phyloP scores from a whole-genome alignment of 2,329 filamentous ascomycete species.

The Aspergillus melleus region DNA sequence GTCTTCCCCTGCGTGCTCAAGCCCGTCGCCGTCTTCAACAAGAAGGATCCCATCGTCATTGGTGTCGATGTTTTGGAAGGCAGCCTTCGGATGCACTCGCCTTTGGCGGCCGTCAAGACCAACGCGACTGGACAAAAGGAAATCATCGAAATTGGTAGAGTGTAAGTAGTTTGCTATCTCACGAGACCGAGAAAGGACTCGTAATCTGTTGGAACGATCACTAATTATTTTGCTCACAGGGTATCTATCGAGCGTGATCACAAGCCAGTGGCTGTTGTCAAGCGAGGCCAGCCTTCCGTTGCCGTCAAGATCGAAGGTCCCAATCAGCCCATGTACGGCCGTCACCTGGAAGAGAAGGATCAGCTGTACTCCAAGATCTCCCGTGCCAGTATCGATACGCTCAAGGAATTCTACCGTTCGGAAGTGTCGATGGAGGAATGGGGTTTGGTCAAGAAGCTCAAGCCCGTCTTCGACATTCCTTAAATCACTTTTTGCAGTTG shows the following conservation, averaged over 20 bases:
- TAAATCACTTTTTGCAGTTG: not conserved
- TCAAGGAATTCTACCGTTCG: constrained; percentile 91
- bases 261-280: constrained; percentile 88
- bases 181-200: too few relatives aligned
- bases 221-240: constrained; percentile 49
- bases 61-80: constrained; percentile 96
- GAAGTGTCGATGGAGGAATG: constrained; percentile 93
- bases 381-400: constrained; percentile 82
- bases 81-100: constrained; percentile 80
- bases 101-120: constrained; percentile 80
- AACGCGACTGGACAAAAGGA: constrained; percentile 81
- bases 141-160: constrained; percentile 81
- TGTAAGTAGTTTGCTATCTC: constrained; percentile 62
- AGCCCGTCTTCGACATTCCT: constrained; percentile 86
- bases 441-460: constrained; percentile 91
- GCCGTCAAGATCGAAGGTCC: constrained; percentile 95
- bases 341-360: constrained; percentile 91
- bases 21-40: constrained; percentile 95
- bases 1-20: constrained; percentile 94
- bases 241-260: constrained; percentile 96
- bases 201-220: not conserved
- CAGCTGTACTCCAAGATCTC: constrained; percentile 84
- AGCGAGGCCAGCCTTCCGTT: constrained; percentile 95
- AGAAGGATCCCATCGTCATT: constrained; percentile 91
- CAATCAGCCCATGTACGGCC: constrained; percentile 90